Base-by-base conservation (phyloP, 2,329 filamentous ascomycete species). In the Calonectria naviculata region DNA sequence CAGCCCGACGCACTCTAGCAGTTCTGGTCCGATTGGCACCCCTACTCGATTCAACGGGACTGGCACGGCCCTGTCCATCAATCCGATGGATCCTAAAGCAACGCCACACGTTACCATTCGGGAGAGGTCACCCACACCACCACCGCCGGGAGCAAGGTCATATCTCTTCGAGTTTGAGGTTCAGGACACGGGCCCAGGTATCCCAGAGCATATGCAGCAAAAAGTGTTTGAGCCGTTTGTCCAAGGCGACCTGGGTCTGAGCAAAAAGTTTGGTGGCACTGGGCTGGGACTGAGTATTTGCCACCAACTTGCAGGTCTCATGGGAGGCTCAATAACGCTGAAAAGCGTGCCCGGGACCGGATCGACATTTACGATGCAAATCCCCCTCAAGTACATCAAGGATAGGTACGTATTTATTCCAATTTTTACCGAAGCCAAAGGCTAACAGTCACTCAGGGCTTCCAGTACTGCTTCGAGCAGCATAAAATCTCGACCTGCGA, bases 171-270 rank as follows among this genome's bases (percentile, higher is more conserved):
- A 97, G 78, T 97, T 98, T 71, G 93, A 97, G 80, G 94, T 98
- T 1, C 89, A 95, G 79, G 95, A 98, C 75, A 96, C 92, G 0
- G 95, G 95, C 0, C 95, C 95, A 0, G 95, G 95, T 31, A 97
- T 98, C 67, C 91, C 94, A 0, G 89, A 92, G 8, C 85, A 93
- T 73, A 90, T 97, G 81, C 94, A 95, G 76, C 87, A 94, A 68
- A 92, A 92, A 75, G 94, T 98, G 12, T 98, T 98, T 80, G 95
- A 98, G 81, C 95, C 95, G 0, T 98, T 98, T 79, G 94, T 98
- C 0, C 95, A 98, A 82, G 95, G 94, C n/a, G 95, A 98, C 79
- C 85, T 97, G 1, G 94, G 95, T 1, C 84, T 98, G 19, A 97
- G 93, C 85, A 97, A 95, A 82, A 97, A 97, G 79, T 97, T 93